Percentiles rank a stretch among this genome's conserved stretches.
Evolutionary conservation across 768 basidiomycete genomes (phyloP).

Genomic region (Asterophora lycoperdoides): DNA sequence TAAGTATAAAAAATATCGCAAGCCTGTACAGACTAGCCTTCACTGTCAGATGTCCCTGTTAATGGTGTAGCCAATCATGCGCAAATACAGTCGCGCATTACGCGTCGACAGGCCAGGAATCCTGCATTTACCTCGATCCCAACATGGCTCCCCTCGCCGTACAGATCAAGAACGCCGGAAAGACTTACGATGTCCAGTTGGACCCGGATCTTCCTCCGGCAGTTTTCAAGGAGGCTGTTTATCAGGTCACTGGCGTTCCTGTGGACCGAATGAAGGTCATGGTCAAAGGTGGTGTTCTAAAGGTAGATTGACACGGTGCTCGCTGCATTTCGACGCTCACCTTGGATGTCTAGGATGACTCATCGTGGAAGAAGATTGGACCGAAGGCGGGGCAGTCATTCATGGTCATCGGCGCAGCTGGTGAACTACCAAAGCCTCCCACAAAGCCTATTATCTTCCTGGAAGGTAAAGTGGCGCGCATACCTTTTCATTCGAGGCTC

Average conservation of each 20-base stretch:
- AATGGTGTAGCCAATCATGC: slow-evolving; percentile 9
- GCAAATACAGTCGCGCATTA: slow-evolving; percentile 13
- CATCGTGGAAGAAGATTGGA: slow-evolving; percentile 78
- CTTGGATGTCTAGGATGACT: slow-evolving; percentile 61
- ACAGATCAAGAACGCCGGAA: slow-evolving; percentile 87
- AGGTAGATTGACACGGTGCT: slow-evolving; percentile 45
- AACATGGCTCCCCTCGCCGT: slow-evolving; percentile 69
- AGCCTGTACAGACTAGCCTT: too few species aligned
- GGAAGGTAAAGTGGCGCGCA: slow-evolving; percentile 52
- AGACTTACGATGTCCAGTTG: slow-evolving; percentile 64
- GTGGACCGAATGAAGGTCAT: slow-evolving; percentile 95
- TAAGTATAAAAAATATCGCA: background rate
- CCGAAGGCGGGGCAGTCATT: slow-evolving; percentile 86
- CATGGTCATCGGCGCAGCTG: slow-evolving; percentile 91
- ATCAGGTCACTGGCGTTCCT: slow-evolving; percentile 80
- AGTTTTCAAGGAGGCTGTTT: slow-evolving; percentile 81
- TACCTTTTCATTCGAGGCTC: background rate
- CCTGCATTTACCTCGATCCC: slow-evolving; percentile 5
- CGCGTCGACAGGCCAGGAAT: slow-evolving; percentile 17
- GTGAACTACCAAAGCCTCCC: slow-evolving; percentile 88
- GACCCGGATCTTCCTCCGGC: slow-evolving; percentile 65
- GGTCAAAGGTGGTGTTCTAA: slow-evolving; percentile 88
- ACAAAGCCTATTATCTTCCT: slow-evolving; percentile 74
- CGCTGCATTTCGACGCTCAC: background rate
- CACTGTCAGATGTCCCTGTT: too few species aligned